Percentiles rank a stretch among this genome's conserved stretches.
These are phyloP conservation scores for Lotmaria passim DNA, from an alignment of 208 protist species.

Conservation along the genomic window DNA sequence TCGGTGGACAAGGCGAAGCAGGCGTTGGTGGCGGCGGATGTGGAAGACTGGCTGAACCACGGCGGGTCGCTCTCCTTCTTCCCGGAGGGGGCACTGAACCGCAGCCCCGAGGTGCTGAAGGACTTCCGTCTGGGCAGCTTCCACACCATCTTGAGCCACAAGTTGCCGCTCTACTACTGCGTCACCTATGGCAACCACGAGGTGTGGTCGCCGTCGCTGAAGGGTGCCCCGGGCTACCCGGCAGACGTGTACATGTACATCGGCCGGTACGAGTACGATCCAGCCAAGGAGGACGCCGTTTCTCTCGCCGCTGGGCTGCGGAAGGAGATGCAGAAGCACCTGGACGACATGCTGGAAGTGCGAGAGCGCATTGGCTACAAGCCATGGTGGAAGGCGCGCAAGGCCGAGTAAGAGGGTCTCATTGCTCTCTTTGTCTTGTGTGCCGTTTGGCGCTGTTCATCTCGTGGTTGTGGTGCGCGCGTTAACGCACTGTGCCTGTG, in stretches of 20 bases:
- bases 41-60: constrained; percentile 60
- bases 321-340: constrained; percentile 77
- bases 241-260: constrained; percentile 82
- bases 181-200: constrained; percentile 83
- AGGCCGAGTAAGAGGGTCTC: constrained; percentile 5
- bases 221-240: constrained; percentile 71
- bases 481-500: background rate
- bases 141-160: constrained; percentile 64
- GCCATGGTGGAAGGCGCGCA: constrained; percentile 40
- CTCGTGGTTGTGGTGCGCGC: background rate
- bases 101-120: constrained; percentile 73
- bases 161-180: constrained; percentile 72
- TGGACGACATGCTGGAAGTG: constrained; percentile 56
- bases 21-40: constrained; percentile 54
- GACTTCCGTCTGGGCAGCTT: constrained; percentile 89
- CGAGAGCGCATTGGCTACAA: constrained; percentile 46
- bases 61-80: constrained; percentile 84
- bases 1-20: constrained; percentile 86
- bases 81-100: constrained; percentile 86
- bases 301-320: constrained; percentile 56
- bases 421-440: background rate
- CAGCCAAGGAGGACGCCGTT: constrained; percentile 40
- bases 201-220: constrained; percentile 69
- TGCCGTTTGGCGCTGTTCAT: background rate
- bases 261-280: constrained; percentile 80